Percentiles rank a stretch among this genome's conserved stretches.
Evolutionary conservation across 2,329 filamentous ascomycete genomes (phyloP).

Genomic region (Aspergillus niger): DNA sequence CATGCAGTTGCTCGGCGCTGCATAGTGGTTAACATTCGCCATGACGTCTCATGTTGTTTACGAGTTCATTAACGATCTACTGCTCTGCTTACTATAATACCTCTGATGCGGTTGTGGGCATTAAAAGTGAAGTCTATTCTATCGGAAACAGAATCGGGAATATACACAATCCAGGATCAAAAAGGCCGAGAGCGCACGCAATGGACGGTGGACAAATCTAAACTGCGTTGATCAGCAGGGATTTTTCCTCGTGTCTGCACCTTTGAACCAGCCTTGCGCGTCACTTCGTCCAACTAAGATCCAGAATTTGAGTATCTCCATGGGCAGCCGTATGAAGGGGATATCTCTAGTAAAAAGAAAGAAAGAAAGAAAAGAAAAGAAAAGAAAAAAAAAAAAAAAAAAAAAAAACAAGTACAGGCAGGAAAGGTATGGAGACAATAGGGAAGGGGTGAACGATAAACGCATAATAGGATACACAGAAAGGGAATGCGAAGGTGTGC

Average conservation of each 20-base stretch:
- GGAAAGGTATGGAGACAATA: constrained; percentile 3
- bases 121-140: constrained; percentile 9
- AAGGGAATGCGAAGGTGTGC: constrained; percentile 13
- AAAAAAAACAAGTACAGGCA: not conserved
- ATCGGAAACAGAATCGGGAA: constrained; percentile 9
- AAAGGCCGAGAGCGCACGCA: not conserved
- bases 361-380: too few species aligned
- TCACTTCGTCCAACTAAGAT: constrained; percentile 3
- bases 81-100: not conserved
- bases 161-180: not conserved
- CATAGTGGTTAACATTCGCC: not conserved
- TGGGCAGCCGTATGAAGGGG: not conserved
- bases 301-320: not conserved
- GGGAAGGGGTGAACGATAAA: constrained; percentile 10
- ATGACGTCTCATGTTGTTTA: not conserved
- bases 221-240: constrained; percentile 12
- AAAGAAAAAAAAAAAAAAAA: not conserved
- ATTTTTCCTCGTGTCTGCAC: constrained; percentile 10
- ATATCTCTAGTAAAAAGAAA: constrained; percentile 3
- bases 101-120: not conserved
- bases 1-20: too few species aligned
- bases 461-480: constrained; percentile 17
- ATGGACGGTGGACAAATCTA: not conserved
- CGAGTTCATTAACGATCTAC: not conserved
- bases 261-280: constrained; percentile 18